Conservation (phyloP, 2,329 filamentous ascomycete genomes). For the Colletotrichum gloeosporioides region DNA sequence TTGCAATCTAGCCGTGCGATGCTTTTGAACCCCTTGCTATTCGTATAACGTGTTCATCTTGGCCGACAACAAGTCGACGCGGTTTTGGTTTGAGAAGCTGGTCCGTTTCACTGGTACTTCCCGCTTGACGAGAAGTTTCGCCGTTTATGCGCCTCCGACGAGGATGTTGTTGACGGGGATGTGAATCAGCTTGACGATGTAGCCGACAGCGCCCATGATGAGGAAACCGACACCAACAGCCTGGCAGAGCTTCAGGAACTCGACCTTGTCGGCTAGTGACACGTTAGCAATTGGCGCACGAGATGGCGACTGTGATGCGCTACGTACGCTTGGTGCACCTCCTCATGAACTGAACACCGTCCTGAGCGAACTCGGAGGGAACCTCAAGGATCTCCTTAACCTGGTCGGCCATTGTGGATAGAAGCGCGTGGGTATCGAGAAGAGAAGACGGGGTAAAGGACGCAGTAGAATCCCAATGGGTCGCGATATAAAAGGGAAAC, state of each 20-base stretch:
- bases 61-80: not conserved
- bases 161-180: conserved; percentile 75
- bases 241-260: conserved; percentile 53
- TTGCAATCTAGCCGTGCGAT: conserved; percentile 10
- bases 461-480: conserved; percentile 12
- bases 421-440: conserved; percentile 12
- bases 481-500: not conserved
- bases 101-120: not conserved
- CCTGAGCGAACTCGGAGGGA: conserved; percentile 68
- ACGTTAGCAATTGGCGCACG: not conserved
- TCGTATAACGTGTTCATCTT: conserved; percentile 14
- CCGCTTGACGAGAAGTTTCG: not conserved
- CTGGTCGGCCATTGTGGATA: conserved; percentile 65
- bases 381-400: conserved; percentile 74
- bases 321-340: conserved; percentile 66
- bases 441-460: not conserved
- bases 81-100: not conserved
- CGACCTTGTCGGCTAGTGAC: conserved; percentile 38
- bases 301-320: not conserved
- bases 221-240: conserved; percentile 74
- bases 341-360: conserved; percentile 67
- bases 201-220: conserved; percentile 74
- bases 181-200: conserved; percentile 75
- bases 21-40: conserved; percentile 4
- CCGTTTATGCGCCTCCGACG: conserved; percentile 65